Evolutionary conservation across 129 eudicot species (phyloP).

Genomic region (Pseudognaphalium luteoalbum): DNA sequence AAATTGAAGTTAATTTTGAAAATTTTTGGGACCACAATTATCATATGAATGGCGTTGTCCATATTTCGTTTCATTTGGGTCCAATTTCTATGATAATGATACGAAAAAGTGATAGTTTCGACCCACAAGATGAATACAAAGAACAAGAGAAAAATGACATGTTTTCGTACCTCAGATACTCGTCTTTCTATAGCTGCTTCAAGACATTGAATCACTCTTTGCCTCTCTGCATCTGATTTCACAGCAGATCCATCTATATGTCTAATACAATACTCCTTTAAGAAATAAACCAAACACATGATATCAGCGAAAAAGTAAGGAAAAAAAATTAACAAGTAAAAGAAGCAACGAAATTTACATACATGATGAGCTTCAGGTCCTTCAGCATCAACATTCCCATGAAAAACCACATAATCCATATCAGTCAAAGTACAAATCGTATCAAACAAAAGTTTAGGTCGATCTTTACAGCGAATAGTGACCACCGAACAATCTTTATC

Average conservation of each 20-base stretch:
- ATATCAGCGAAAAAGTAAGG: neutral
- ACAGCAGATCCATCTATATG: conserved; percentile 82
- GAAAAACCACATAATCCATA: conserved; percentile 87
- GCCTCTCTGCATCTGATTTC: conserved; percentile 88
- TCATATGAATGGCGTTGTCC: neutral
- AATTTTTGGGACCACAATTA: neutral
- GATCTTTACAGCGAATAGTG: conserved; percentile 73
- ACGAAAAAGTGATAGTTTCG: neutral
- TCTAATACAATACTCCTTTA: conserved; percentile 75
- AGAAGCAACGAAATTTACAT: neutral
- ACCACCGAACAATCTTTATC: conserved; percentile 80
- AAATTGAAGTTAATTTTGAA: neutral
- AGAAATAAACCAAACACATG: neutral
- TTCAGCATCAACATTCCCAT: conserved; percentile 82
- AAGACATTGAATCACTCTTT: conserved; percentile 88
- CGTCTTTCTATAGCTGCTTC: conserved; percentile 89
- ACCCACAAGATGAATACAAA: neutral
- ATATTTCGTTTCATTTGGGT: neutral
- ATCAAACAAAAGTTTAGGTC: conserved; percentile 88
- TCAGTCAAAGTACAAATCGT: conserved; percentile 79
- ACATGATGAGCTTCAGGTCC: conserved; percentile 87
- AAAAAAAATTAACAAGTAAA: neutral
- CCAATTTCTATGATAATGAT: neutral
- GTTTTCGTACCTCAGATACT: conserved; percentile 65
- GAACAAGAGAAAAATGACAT: neutral